phyloP scores from a whole-genome alignment of 2,329 filamentous ascomycete genomes.

The Monascus ruber region DNA sequence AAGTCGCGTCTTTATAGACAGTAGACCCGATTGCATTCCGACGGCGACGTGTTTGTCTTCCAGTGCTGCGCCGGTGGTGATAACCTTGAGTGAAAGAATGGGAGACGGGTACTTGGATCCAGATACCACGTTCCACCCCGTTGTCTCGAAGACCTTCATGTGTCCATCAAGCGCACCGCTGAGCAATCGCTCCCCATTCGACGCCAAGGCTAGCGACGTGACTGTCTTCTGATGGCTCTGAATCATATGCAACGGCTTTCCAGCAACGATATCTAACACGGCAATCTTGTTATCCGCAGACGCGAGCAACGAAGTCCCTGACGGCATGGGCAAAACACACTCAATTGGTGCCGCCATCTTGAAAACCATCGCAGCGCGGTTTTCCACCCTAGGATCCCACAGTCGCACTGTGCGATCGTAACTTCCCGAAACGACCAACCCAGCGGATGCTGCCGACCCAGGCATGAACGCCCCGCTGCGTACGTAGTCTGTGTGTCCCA shows the following conservation, averaged over 20 bases:
- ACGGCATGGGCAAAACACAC: conserved; percentile 73
- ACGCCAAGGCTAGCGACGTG: conserved; percentile 72
- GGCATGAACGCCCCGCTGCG: conserved; percentile 80
- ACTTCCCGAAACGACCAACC: conserved; percentile 75
- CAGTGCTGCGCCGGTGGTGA: conserved; percentile 53
- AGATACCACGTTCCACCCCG: conserved; percentile 90
- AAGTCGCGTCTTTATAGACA: conserved; percentile 80
- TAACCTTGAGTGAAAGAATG: conserved; percentile 70
- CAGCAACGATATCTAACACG: conserved; percentile 85
- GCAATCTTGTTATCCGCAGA: conserved; percentile 78
- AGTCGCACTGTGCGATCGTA: conserved; percentile 90
- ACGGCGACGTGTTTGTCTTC: conserved; percentile 91
- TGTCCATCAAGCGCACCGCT: conserved; percentile 88
- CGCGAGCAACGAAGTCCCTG: conserved; percentile 75
- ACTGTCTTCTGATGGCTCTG: conserved; percentile 97
- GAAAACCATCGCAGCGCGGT: conserved; percentile 74
- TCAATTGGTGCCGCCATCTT: conserved; percentile 88
- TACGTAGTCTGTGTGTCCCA: conserved; percentile 87
- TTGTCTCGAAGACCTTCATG: conserved; percentile 92
- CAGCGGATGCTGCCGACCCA: conserved; percentile 45
- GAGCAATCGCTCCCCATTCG: conserved; percentile 67
- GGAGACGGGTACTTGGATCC: conserved; percentile 88
- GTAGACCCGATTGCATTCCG: conserved; percentile 85
- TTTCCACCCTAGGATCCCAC: conserved; percentile 74
- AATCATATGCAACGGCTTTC: conserved; percentile 73